Evolutionary conservation across 2,329 filamentous ascomycete species (phyloP).

Genomic region (Plectosphaerella plurivora): DNA sequence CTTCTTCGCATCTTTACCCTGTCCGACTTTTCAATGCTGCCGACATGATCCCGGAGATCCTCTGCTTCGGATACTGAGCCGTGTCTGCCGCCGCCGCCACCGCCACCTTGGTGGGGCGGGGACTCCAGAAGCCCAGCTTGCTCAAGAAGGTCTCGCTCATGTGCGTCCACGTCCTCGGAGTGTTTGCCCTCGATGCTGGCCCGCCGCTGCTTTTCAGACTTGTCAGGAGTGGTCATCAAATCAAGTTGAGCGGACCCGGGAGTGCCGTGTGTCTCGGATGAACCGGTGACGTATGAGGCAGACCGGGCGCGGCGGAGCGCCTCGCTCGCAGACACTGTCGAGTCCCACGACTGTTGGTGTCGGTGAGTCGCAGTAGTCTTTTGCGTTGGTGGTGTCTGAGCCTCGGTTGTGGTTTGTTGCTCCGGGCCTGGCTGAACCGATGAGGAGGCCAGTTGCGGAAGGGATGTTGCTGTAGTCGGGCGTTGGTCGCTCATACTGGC

Average conservation of each 20-base stretch:
- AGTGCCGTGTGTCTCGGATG: conserved; percentile 17
- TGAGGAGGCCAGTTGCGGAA: not conserved
- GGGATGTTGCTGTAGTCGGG: not conserved
- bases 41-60: conserved; percentile 29
- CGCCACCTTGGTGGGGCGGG: conserved; percentile 26
- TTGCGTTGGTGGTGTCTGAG: conserved; percentile 43
- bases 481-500: not conserved
- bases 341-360: conserved; percentile 39
- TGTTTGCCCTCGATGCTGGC: conserved; percentile 19
- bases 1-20: conserved; percentile 74
- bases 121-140: conserved; percentile 61
- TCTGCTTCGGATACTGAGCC: conserved; percentile 34
- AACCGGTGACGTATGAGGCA: conserved; percentile 35
- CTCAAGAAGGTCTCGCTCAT: conserved; percentile 63
- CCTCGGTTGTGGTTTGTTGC: conserved; percentile 13
- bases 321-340: conserved; percentile 21
- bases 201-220: conserved; percentile 9
- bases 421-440: conserved; percentile 30
- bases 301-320: conserved; percentile 31
- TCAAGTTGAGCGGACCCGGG: not conserved
- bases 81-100: conserved; percentile 35
- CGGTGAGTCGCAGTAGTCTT: conserved; percentile 28
- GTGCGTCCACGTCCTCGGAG: conserved; percentile 54
- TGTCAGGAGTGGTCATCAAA: not conserved
- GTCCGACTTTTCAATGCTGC: conserved; percentile 44